These are phyloP conservation scores for Punctularia strigosozonata DNA, from an alignment of 768 basidiomycete species.

Conservation along the genomic window DNA sequence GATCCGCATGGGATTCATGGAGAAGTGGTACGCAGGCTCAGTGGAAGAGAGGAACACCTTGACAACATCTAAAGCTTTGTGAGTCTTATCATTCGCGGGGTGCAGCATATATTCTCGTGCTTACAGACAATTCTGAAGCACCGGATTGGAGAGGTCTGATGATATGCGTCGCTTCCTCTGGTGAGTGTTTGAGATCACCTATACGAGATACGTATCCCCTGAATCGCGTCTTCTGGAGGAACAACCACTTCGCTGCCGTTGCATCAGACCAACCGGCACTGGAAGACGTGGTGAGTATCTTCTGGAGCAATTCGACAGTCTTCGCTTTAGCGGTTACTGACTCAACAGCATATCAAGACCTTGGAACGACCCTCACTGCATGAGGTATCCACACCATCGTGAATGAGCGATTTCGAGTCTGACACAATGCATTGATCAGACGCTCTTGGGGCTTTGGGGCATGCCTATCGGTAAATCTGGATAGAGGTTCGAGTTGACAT, in stretches of 20 bases:
- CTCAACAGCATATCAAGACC: too few relatives aligned
- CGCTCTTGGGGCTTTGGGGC: constrained; percentile 40
- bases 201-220: background rate
- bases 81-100: constrained; percentile 35
- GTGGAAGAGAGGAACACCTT: constrained; percentile 35
- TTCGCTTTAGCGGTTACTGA: too few relatives aligned
- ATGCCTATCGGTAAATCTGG: constrained; percentile 51
- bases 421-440: too few relatives aligned
- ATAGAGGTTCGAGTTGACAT: background rate
- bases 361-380: too few relatives aligned
- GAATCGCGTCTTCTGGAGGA: constrained; percentile 24
- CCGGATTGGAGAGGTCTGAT: constrained; percentile 55
- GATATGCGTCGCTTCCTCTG: constrained; percentile 65
- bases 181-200: constrained; percentile 22
- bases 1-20: constrained; percentile 49
- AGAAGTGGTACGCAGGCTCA: constrained; percentile 33
- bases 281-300: too few relatives aligned
- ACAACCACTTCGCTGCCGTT: constrained; percentile 62
- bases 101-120: background rate
- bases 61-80: constrained; percentile 28
- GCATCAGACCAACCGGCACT: constrained; percentile 58
- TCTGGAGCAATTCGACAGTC: too few relatives aligned
- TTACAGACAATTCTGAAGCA: constrained; percentile 22
- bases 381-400: too few relatives aligned
- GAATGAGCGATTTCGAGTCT: too few relatives aligned